Evolutionary conservation across 106 monocot genomes (phyloP).

Genomic region (Hemerocallis citrina): DNA sequence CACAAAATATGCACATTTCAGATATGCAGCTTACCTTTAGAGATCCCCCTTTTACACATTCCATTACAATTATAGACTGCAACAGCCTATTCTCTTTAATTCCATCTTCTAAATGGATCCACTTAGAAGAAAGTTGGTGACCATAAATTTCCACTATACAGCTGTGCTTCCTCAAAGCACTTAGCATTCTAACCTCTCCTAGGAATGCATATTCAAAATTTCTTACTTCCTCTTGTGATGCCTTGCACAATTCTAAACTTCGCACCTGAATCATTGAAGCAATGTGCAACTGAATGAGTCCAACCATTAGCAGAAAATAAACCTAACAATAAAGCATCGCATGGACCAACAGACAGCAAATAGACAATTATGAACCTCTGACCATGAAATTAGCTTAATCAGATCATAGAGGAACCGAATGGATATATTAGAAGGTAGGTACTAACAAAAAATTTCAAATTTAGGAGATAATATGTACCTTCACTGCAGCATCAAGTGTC

Average conservation of each 20-base stretch:
- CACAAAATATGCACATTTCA: not conserved
- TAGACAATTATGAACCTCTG: not conserved
- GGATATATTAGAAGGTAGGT: no score
- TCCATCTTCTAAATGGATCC: slow-evolving; percentile 39
- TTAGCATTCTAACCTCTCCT: slow-evolving; percentile 83
- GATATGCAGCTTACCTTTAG: slow-evolving; percentile 42
- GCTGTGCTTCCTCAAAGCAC: slow-evolving; percentile 73
- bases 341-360: not conserved
- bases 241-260: slow-evolving; percentile 30
- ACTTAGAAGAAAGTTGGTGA: slow-evolving; percentile 83
- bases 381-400: no score
- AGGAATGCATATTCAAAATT: slow-evolving; percentile 69
- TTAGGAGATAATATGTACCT: slow-evolving; percentile 33
- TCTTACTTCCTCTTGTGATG: slow-evolving; percentile 53
- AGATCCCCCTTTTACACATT: slow-evolving; percentile 84
- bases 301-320: not conserved
- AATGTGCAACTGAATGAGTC: not conserved
- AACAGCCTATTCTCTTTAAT: slow-evolving; percentile 45
- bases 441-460: not conserved
- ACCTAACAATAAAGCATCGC: not conserved
- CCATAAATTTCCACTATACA: slow-evolving; percentile 90
- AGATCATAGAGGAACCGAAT: no score
- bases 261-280: slow-evolving; percentile 40
- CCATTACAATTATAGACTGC: slow-evolving; percentile 78
- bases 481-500: slow-evolving; percentile 66